Percentiles rank a stretch among this genome's conserved stretches.
Conservation (phyloP, 2,329 filamentous ascomycete genomes). For the Neopestalotiopsis clavispora region DNA sequence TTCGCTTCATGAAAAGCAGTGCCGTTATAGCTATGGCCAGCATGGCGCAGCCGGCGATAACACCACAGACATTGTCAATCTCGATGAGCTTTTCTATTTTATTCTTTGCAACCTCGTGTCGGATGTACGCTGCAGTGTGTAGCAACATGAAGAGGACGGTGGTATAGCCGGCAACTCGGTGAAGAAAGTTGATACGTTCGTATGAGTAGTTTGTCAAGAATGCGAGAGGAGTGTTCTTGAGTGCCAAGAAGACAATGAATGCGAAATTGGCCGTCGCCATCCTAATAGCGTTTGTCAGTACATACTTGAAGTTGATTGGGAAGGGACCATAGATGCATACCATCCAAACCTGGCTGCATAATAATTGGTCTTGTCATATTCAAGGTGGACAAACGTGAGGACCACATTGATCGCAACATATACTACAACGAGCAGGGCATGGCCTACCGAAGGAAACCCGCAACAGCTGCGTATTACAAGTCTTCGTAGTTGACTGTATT, state of each 20-base stretch:
- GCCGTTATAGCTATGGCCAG: not conserved
- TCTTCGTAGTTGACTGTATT: not conserved
- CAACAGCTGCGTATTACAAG: not conserved
- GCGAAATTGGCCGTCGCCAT: not conserved
- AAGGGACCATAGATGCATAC: not conserved
- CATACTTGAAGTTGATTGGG: not conserved
- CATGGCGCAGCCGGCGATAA: not conserved
- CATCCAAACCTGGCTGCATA: not conserved
- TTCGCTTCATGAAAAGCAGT: not conserved
- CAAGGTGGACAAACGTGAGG: not conserved
- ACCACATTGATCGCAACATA: not conserved
- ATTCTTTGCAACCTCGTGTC: not conserved
- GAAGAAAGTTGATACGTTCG: not conserved
- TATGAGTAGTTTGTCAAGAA: not conserved
- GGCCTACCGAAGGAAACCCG: not conserved
- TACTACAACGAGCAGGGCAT: not conserved
- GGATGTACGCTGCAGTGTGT: not conserved
- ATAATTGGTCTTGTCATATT: not conserved
- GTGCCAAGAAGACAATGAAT: not conserved
- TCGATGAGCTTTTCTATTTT: not conserved
- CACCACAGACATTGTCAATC: not conserved
- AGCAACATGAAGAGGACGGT: not conserved
- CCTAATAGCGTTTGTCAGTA: not conserved
- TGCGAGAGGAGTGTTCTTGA: not conserved
- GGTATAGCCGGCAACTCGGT: not conserved